These are phyloP conservation scores for Pelomyxa schiedti DNA, from an alignment of 78 protist species.

Conservation along the genomic window DNA sequence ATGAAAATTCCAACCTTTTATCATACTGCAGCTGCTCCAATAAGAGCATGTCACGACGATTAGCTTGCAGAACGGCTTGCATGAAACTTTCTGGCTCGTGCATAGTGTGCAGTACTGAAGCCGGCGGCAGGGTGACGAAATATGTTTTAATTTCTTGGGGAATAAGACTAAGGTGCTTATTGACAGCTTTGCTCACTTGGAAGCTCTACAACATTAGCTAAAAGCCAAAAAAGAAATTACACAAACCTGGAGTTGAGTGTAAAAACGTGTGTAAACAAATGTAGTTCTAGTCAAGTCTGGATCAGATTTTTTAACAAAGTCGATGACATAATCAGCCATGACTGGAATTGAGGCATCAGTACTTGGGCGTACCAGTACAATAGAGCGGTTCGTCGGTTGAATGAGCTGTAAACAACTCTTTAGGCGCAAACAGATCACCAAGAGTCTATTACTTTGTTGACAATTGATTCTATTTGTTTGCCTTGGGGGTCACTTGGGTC, in stretches of 20 bases:
- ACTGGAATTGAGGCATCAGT: neutral
- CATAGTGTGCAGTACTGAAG: slow-evolving; percentile 13
- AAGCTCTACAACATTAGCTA: no score
- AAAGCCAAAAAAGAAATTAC: no score
- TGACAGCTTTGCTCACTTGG: slow-evolving; percentile 11
- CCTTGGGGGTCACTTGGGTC: neutral
- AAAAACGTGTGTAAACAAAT: slow-evolving; percentile 31
- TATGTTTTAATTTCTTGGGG: slow-evolving; percentile 32
- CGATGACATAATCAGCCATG: neutral
- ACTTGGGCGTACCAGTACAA: neutral
- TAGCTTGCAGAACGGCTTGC: neutral
- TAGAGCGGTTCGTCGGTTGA: neutral
- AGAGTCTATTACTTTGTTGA: no score
- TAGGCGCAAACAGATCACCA: neutral
- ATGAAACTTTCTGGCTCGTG: neutral
- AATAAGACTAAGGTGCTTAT: slow-evolving; percentile 7
- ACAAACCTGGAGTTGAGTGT: neutral
- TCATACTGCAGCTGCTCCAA: slow-evolving; percentile 53
- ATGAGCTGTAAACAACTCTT: neutral
- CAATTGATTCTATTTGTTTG: no score
- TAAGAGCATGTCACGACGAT: slow-evolving; percentile 7
- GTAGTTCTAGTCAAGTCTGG: slow-evolving; percentile 37
- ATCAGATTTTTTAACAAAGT: slow-evolving; percentile 37
- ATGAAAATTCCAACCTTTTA: slow-evolving; percentile 31
- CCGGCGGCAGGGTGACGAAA: slow-evolving; percentile 32